Evolutionary conservation across 257 asterid genomes (phyloP).

Genomic region (Lantana camara): DNA sequence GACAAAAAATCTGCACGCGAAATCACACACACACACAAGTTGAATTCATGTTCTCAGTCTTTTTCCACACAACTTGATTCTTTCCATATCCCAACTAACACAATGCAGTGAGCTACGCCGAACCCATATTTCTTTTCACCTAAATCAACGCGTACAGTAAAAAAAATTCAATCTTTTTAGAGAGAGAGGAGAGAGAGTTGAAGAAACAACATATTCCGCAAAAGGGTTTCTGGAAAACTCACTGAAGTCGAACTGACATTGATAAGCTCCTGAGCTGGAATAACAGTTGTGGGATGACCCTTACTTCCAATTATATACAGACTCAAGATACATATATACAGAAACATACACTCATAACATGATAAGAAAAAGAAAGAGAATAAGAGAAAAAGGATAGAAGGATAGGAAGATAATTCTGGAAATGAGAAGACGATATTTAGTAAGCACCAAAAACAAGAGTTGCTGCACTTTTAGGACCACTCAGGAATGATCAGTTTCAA

Average conservation of each 20-base stretch:
- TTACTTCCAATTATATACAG: background rate
- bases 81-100: background rate
- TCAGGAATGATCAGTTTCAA: constrained; percentile 11
- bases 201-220: background rate
- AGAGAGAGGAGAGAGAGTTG: background rate
- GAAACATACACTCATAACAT: background rate
- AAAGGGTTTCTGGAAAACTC: constrained; percentile 24
- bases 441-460: constrained; percentile 43
- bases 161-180: background rate
- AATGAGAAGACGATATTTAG: constrained; percentile 52
- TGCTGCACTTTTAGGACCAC: constrained; percentile 45
- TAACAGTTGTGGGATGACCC: background rate
- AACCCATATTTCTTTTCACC: constrained; percentile 14
- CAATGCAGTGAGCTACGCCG: background rate
- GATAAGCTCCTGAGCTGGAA: constrained; percentile 17
- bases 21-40: background rate
- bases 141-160: background rate
- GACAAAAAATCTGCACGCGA: background rate
- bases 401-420: constrained; percentile 40
- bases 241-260: constrained; percentile 16
- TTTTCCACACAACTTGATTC: background rate
- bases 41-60: background rate
- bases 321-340: background rate
- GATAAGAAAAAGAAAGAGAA: background rate
- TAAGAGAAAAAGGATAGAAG: background rate